These are phyloP conservation scores for Phaeosphaeria sp. DNA, from an alignment of 2,329 filamentous ascomycete genomes.

Conservation along the genomic window DNA sequence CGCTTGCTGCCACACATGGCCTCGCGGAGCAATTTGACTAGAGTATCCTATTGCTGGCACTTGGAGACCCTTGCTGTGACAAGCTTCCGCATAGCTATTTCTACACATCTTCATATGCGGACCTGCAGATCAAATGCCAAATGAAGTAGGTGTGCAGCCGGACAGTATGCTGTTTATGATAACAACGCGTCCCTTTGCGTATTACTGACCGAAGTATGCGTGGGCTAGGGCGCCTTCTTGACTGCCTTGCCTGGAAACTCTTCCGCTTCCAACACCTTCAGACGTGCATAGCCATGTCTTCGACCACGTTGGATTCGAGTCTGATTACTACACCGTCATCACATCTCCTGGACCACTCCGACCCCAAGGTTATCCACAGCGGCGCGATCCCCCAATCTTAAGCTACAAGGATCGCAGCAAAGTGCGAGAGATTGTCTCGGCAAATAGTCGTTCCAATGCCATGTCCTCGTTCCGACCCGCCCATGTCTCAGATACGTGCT, in stretches of 20 bases:
- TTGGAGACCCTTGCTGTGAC: neutral
- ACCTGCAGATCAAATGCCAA: neutral
- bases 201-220: neutral
- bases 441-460: neutral
- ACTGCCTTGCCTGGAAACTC: neutral
- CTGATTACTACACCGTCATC: neutral
- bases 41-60: neutral
- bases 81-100: neutral
- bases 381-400: neutral
- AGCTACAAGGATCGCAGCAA: neutral
- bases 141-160: neutral
- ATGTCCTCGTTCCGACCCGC: constrained; percentile 10
- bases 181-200: neutral
- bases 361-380: neutral
- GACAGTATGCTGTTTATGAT: neutral
- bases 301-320: neutral
- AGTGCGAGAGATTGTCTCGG: neutral
- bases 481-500: constrained; percentile 3
- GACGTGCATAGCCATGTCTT: neutral
- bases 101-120: neutral
- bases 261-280: neutral
- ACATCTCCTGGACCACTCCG: neutral
- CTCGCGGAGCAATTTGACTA: neutral
- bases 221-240: neutral
- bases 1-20: neutral